Conservation (phyloP, 2,329 filamentous ascomycete genomes). For the Madurella fahalii region DNA sequence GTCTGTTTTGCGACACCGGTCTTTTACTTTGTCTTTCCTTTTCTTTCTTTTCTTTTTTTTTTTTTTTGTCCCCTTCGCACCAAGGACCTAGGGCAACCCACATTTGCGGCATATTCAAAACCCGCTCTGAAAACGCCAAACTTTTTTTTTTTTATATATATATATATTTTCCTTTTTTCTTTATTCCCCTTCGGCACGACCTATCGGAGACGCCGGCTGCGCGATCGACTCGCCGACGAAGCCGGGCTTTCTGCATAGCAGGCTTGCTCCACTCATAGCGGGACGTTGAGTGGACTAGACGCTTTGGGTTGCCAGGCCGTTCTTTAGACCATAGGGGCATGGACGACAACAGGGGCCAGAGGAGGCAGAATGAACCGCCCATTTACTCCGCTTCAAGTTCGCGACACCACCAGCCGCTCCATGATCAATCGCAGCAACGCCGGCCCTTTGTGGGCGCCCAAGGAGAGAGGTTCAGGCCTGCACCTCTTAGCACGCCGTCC, state of each 20-base stretch:
- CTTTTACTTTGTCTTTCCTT: not conserved
- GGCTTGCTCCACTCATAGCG: conserved; percentile 61
- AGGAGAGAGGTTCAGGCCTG: conserved; percentile 44
- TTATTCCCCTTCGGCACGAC: too few species aligned
- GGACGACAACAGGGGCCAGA: conserved; percentile 71
- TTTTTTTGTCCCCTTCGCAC: not conserved
- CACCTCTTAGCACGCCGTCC: conserved; percentile 47
- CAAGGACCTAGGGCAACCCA: not conserved
- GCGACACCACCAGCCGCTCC: conserved; percentile 45
- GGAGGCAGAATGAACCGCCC: conserved; percentile 71
- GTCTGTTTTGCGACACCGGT: not conserved
- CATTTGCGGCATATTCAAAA: not conserved
- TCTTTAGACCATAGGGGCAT: conserved; percentile 57
- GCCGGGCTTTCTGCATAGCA: conserved; percentile 60
- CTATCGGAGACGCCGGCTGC: conserved; percentile 24
- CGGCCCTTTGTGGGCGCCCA: conserved; percentile 46
- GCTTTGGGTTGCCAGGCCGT: conserved; percentile 49
- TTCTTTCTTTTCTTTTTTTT: too few species aligned
- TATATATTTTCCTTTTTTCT: too few species aligned
- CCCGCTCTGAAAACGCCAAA: conserved; percentile 7
- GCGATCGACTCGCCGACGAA: conserved; percentile 43
- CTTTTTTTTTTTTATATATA: not conserved
- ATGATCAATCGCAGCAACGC: conserved; percentile 46
- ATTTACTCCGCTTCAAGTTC: conserved; percentile 57
- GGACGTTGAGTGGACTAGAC: conserved; percentile 60